Conservation (phyloP, 352 stramenopile genomes). For the Phytopythium sindhum region DNA sequence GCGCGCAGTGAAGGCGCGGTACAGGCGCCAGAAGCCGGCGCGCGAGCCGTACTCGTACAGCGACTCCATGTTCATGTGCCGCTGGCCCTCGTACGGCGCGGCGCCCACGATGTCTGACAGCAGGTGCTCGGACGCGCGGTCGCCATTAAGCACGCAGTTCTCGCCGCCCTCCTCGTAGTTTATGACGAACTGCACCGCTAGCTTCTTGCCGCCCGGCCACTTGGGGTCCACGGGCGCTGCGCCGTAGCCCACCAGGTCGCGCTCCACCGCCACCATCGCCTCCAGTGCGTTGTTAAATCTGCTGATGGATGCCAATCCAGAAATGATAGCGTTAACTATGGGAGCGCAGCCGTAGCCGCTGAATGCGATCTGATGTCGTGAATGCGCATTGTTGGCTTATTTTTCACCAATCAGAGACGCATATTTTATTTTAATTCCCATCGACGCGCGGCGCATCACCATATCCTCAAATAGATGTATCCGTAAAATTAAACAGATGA, state of each 20-base stretch:
- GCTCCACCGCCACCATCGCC: slow-evolving; percentile 19
- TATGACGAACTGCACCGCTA: slow-evolving; percentile 94
- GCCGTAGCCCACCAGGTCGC: slow-evolving; percentile 90
- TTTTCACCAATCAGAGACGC: slow-evolving; percentile 1
- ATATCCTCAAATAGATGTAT: background rate
- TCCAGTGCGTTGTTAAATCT: too few species aligned
- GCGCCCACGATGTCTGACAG: slow-evolving; percentile 92
- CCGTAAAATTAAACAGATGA: background rate
- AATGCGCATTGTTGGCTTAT: background rate
- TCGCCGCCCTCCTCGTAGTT: slow-evolving; percentile 97
- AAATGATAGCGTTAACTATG: slow-evolving; percentile 2
- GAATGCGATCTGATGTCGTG: slow-evolving; percentile 5
- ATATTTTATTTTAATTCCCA: background rate
- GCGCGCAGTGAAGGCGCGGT: slow-evolving; percentile 88
- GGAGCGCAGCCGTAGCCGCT: background rate
- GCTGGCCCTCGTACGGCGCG: slow-evolving; percentile 57
- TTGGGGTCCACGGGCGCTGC: slow-evolving; percentile 59
- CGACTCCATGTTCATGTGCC: slow-evolving; percentile 94
- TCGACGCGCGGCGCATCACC: background rate
- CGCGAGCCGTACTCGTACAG: slow-evolving; percentile 96
- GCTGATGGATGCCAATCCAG: background rate
- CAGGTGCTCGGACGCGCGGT: slow-evolving; percentile 87
- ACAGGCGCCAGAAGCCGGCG: slow-evolving; percentile 93
- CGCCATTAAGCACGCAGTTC: slow-evolving; percentile 91
- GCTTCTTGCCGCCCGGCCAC: slow-evolving; percentile 81